These are phyloP conservation scores for Rhizopus arrhizus DNA, from an alignment of 371 early-diverging fungal genomes.

Conservation along the genomic window DNA sequence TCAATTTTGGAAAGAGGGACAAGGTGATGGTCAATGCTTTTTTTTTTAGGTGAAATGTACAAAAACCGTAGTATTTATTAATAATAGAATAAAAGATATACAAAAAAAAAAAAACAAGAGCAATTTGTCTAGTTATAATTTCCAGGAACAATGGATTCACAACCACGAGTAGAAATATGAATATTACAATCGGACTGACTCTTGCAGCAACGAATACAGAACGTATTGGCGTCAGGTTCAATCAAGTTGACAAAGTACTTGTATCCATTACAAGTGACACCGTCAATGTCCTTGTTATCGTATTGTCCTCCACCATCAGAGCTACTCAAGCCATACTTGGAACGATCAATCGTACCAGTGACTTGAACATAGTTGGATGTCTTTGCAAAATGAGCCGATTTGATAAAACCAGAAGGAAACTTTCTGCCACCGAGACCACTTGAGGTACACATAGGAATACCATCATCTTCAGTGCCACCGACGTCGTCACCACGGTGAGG, in stretches of 20 bases:
- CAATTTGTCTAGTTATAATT: constrained; percentile 10
- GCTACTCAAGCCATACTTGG: constrained; percentile 21
- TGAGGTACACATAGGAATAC: constrained; percentile 42
- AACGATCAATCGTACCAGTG: constrained; percentile 39
- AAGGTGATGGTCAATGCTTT: too few species aligned
- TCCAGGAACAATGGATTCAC: constrained; percentile 28
- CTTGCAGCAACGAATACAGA: constrained; percentile 41
- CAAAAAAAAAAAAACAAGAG: background rate
- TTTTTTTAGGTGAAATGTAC: too few species aligned
- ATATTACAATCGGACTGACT: constrained; percentile 20
- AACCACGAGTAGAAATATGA: constrained; percentile 24
- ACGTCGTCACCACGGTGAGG: constrained; percentile 38
- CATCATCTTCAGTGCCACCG: constrained; percentile 39
- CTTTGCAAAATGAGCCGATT: constrained; percentile 32
- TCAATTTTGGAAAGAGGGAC: too few species aligned
- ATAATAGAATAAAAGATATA: too few species aligned
- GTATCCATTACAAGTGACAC: constrained; percentile 42
- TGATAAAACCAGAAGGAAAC: constrained; percentile 41
- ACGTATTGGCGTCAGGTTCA: constrained; percentile 40
- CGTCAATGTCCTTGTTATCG: constrained; percentile 30
- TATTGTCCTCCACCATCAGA: constrained; percentile 51
- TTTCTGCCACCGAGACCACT: constrained; percentile 25
- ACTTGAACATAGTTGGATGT: constrained; percentile 37
- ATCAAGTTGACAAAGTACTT: constrained; percentile 47
- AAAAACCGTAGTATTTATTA: too few species aligned